Conservation (phyloP, 768 basidiomycete genomes). For the Cystofilobasidium macerans region DNA sequence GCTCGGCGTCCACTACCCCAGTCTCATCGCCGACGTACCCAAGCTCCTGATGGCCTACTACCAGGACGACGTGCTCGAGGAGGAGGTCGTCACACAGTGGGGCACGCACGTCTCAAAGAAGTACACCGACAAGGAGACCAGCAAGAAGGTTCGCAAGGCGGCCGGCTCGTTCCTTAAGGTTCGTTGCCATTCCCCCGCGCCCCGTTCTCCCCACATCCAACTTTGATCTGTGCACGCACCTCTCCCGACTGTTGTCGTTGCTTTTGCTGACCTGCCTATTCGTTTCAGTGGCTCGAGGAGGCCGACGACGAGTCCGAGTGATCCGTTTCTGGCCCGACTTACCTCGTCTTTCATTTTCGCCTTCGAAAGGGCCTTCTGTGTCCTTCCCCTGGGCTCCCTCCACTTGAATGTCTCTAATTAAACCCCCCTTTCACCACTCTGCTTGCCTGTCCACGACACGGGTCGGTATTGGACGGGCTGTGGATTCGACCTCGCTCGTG, state of each 20-base stretch:
- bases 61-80: conserved; percentile 82
- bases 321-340: too few relatives aligned
- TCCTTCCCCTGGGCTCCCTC: too few relatives aligned
- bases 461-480: too few relatives aligned
- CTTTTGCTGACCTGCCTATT: neutral
- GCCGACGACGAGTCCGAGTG: conserved; percentile 16
- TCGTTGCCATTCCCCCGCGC: conserved; percentile 26
- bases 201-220: neutral
- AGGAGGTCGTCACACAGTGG: conserved; percentile 81
- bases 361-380: too few relatives aligned
- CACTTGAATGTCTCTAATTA: too few relatives aligned
- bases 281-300: conserved; percentile 21
- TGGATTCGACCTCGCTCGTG: too few relatives aligned
- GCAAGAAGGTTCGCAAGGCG: conserved; percentile 91
- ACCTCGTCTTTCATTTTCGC: too few relatives aligned
- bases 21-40: conserved; percentile 56
- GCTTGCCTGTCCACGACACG: too few relatives aligned
- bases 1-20: conserved; percentile 60
- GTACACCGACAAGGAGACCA: conserved; percentile 85
- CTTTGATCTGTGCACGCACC: neutral
- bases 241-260: neutral
- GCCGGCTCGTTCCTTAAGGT: conserved; percentile 85
- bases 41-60: conserved; percentile 92
- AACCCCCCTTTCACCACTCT: too few relatives aligned
- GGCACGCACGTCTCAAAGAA: conserved; percentile 94